phyloP scores from a whole-genome alignment of 441 rosid genomes.

The Rhodomyrtus psidioides region DNA sequence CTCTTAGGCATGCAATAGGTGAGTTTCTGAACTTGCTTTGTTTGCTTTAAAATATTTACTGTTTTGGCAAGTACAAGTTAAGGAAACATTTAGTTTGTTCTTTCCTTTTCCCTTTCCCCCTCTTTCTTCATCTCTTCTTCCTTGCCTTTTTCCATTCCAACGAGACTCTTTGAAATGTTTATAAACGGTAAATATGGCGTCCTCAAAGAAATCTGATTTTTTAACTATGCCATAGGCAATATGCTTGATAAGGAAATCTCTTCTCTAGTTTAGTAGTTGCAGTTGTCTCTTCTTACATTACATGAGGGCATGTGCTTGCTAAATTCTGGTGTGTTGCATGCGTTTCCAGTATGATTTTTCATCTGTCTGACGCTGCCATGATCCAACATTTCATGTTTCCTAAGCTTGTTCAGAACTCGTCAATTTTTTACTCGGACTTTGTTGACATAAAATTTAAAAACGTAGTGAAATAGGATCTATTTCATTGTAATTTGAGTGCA shows the following conservation, averaged over 20 bases:
- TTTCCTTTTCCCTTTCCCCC: not conserved
- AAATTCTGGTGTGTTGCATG: not conserved
- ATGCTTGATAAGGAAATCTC: not conserved
- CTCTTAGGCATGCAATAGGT: too few relatives aligned
- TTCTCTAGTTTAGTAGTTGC: too few relatives aligned
- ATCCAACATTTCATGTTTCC: not conserved
- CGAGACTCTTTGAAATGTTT: not conserved
- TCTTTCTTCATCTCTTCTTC: not conserved
- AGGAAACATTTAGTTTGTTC: not conserved
- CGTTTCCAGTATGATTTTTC: not conserved
- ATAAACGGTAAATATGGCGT: accelerated
- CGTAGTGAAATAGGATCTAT: not conserved
- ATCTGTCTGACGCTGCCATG: not conserved
- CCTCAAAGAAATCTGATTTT: not conserved
- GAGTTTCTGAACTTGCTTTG: too few relatives aligned
- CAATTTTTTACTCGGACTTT: not conserved
- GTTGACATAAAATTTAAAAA: not conserved
- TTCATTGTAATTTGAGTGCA: not conserved
- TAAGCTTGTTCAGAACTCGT: not conserved
- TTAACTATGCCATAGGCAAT: not conserved
- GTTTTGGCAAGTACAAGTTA: not conserved
- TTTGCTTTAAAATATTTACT: too few relatives aligned
- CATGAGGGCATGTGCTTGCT: not conserved
- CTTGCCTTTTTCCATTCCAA: not conserved
- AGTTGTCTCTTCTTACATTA: not conserved